Percentiles rank a stretch among this genome's conserved stretches.
Evolutionary conservation across 306 rosid genomes (phyloP).

Genomic region (Rosa lucieae): DNA sequence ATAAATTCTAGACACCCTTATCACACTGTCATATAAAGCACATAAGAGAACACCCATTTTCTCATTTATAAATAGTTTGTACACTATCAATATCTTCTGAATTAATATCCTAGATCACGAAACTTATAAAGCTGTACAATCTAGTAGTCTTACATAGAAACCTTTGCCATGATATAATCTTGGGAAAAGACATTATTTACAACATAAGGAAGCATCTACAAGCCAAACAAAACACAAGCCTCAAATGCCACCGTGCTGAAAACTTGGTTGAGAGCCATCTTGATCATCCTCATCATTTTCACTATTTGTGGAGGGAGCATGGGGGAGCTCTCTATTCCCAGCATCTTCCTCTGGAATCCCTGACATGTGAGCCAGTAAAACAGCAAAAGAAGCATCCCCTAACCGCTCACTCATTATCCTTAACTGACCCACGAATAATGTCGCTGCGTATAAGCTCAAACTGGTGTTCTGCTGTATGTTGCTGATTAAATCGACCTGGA

Average conservation of each 20-base stretch:
- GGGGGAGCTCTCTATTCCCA: background rate
- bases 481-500: conserved; percentile 94
- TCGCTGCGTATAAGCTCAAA: conserved; percentile 29
- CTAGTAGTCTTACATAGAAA: background rate
- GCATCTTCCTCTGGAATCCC: conserved; percentile 23
- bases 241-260: background rate
- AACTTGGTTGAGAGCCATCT: conserved; percentile 36
- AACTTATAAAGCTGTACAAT: background rate
- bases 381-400: conserved; percentile 26
- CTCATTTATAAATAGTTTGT: background rate
- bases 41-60: no score
- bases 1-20: no score
- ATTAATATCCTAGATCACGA: background rate
- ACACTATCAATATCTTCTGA: background rate
- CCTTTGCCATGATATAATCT: background rate
- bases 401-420: conserved; percentile 33
- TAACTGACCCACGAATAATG: background rate
- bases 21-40: no score
- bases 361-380: conserved; percentile 9
- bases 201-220: background rate
- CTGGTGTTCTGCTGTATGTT: conserved; percentile 77
- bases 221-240: background rate
- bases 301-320: conserved; percentile 6
- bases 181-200: background rate
- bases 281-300: conserved; percentile 6